These are phyloP conservation scores for Daucus carota DNA, from an alignment of 129 eudicot species.

Conservation along the genomic window DNA sequence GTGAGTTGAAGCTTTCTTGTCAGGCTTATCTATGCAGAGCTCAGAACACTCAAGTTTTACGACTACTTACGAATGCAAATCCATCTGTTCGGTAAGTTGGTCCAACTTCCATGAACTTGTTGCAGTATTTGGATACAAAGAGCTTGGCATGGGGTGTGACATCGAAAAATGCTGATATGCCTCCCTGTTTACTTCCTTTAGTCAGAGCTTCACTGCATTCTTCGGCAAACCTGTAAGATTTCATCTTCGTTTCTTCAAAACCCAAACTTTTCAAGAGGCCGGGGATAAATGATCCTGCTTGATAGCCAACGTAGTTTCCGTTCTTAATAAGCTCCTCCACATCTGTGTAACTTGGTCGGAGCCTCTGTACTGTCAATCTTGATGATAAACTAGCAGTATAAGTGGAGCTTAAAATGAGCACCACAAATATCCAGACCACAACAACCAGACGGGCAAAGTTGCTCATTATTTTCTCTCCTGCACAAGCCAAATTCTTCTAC, in stretches of 20 bases:
- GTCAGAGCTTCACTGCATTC: slow-evolving; percentile 3
- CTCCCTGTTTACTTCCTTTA: slow-evolving; percentile 12
- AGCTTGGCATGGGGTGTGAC: neutral
- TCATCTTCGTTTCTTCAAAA: slow-evolving; percentile 1
- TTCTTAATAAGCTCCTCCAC: slow-evolving; percentile 10
- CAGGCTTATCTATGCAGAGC: neutral
- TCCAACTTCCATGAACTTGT: slow-evolving; percentile 10
- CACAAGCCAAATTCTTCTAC: neutral
- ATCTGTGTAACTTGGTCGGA: slow-evolving; percentile 1
- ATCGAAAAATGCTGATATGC: slow-evolving; percentile 13
- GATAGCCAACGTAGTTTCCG: slow-evolving; percentile 10
- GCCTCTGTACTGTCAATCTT: slow-evolving; percentile 12
- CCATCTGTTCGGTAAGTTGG: slow-evolving; percentile 13
- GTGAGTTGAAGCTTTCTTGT: neutral
- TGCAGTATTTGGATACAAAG: slow-evolving; percentile 9
- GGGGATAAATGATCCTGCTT: slow-evolving; percentile 11
- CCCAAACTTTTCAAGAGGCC: neutral
- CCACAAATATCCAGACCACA: slow-evolving; percentile 19
- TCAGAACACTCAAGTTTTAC: neutral
- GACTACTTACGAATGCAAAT: slow-evolving; percentile 4
- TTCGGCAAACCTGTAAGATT: neutral
- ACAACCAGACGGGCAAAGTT: slow-evolving; percentile 10
- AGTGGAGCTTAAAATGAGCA: slow-evolving; percentile 12
- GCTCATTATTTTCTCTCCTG: slow-evolving; percentile 1
- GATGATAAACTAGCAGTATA: slow-evolving; percentile 20